Base-by-base conservation (phyloP, 768 basidiomycete genomes). In the Boletus reticulatus region DNA sequence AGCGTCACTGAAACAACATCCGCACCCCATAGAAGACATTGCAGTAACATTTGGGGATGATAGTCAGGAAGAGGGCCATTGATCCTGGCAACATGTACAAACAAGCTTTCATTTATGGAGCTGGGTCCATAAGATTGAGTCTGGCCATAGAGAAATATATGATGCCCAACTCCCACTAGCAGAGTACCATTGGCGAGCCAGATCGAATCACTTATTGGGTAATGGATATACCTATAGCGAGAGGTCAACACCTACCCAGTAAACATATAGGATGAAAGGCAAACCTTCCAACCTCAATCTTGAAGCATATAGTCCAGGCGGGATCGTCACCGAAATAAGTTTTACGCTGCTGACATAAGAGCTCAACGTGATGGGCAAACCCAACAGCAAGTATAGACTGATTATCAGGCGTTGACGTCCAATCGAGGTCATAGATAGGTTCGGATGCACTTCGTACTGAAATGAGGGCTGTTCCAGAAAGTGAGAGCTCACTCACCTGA, bases 321-420 rank as follows among this genome's bases (percentile, higher is more conserved):
- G 89, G 85, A 39, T 84, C 84, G 52, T 86, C 81, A 60, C 90
- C 89, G 41, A 93, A 92, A 71, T 98, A 96, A 5, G 89, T 92
- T 84, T 92, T 89, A 22, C 94, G 81, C 69, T 94, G 91, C 63
- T 94, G 92, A 64, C 89, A 94, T n/a, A 96, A 75, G n/a, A 98
- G 73, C 51, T 94, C 86, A 3, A 96, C 76, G 46, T 84, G 84
- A 59, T 85, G 83, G 16, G 81, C 68, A 69, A 93, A 95, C 22
- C 94, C 94, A 20, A 97, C 85, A 3, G 94, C 94, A 37, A 96
- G 81, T 50, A 96, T 92, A 9, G 94, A 96, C 65, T 94, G 91
- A 59, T 83, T 82, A 67, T 93, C 91, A 0, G 89, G 88, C 4
- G 94, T 95, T 17, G 94, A 88, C 32, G 89, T 91, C 94, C 94